Conservation (phyloP, 2,329 filamentous ascomycete species). For the Calonectria hongkongensis region DNA sequence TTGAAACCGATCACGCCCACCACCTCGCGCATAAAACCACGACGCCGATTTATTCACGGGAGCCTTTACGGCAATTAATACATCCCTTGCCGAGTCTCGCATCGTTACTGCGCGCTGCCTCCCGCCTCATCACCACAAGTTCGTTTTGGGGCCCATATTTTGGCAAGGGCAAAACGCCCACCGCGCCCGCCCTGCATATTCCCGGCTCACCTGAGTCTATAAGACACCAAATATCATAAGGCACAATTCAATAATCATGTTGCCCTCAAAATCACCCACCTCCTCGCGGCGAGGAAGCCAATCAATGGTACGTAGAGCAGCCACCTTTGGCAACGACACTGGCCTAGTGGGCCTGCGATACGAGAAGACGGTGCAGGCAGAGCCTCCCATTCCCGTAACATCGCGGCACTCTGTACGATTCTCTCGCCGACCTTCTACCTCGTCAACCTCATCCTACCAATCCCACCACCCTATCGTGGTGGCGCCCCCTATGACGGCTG, state of each 20-base stretch:
- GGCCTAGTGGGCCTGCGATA: slow-evolving; percentile 74
- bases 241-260: slow-evolving; percentile 51
- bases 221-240: slow-evolving; percentile 32
- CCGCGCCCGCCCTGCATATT: slow-evolving; percentile 32
- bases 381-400: slow-evolving; percentile 73
- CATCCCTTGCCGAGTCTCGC: slow-evolving; percentile 9
- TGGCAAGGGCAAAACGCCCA: slow-evolving; percentile 38
- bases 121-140: slow-evolving; percentile 4
- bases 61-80: slow-evolving; percentile 1
- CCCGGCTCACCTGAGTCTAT: slow-evolving; percentile 33
- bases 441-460: slow-evolving; percentile 49
- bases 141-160: slow-evolving; percentile 31
- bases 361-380: slow-evolving; percentile 75
- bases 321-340: slow-evolving; percentile 68
- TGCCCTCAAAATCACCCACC: slow-evolving; percentile 65
- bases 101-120: slow-evolving; percentile 3
- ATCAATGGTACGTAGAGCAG: slow-evolving; percentile 57
- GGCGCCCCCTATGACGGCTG: slow-evolving; percentile 54
- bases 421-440: slow-evolving; percentile 52
- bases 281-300: slow-evolving; percentile 65
- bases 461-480: slow-evolving; percentile 57
- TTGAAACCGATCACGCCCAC: slow-evolving; percentile 8
- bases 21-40: slow-evolving; percentile 17
- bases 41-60: slow-evolving; percentile 13
- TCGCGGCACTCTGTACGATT: slow-evolving; percentile 64